Conservation (phyloP, 306 rosid genomes). For the Gynostemma pentaphyllum region DNA sequence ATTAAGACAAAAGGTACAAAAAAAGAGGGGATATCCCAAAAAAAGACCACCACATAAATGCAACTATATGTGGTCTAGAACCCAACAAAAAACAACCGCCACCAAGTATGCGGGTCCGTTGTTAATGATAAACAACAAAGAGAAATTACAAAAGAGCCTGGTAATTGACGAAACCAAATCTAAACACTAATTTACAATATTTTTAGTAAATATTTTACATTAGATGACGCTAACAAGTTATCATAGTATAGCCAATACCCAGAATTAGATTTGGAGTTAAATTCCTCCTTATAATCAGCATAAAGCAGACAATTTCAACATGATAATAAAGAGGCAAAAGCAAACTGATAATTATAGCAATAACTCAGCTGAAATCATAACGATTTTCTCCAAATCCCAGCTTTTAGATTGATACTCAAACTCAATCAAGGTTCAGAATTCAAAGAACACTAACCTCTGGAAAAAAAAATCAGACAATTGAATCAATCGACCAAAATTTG, state of each 20-base stretch:
- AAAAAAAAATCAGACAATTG: not conserved
- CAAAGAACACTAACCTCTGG: not conserved
- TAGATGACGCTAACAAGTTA: too few species aligned
- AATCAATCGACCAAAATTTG: not conserved
- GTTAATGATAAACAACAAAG: too few species aligned
- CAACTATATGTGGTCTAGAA: too few species aligned
- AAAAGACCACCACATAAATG: too few species aligned
- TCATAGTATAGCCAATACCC: not conserved
- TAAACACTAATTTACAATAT: not conserved
- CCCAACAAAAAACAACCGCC: too few species aligned
- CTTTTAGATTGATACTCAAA: not conserved
- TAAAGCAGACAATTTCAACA: not conserved
- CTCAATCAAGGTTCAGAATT: not conserved
- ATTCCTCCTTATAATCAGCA: not conserved
- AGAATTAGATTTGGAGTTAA: not conserved
- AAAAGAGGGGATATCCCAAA: too few species aligned
- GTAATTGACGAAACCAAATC: too few species aligned
- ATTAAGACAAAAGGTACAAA: too few species aligned
- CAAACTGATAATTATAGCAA: not conserved
- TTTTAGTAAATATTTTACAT: not conserved
- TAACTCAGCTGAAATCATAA: not conserved
- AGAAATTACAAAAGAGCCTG: too few species aligned
- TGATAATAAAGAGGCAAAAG: not conserved
- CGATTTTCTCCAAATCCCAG: not conserved
- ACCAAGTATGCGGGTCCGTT: too few species aligned